phyloP scores from a whole-genome alignment of 129 eudicot genomes.

The Tagetes patula region DNA sequence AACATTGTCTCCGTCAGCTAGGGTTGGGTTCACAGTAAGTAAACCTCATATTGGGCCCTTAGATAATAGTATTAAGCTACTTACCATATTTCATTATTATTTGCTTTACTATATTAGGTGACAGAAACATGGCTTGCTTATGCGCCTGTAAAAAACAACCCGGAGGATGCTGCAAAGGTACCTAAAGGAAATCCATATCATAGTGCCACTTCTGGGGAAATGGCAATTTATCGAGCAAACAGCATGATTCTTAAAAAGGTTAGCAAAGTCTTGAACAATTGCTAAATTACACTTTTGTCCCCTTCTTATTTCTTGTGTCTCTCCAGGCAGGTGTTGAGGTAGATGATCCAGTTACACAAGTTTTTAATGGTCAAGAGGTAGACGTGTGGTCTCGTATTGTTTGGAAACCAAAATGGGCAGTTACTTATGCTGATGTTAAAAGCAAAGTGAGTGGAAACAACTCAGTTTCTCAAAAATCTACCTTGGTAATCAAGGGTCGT shows the following conservation, averaged over 20 bases:
- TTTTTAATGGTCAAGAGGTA: constrained; percentile 92
- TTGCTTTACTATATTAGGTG: constrained; percentile 42
- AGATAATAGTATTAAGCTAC: background rate
- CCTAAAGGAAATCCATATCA: constrained; percentile 98
- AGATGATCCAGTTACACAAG: constrained; percentile 63
- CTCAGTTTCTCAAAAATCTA: constrained; percentile 72
- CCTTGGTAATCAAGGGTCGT: constrained; percentile 70
- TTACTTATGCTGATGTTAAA: constrained; percentile 66
- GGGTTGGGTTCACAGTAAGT: constrained; percentile 95
- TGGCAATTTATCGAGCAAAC: constrained; percentile 82
- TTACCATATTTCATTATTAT: background rate
- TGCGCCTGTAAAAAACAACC: constrained; percentile 98
- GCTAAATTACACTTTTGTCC: background rate
- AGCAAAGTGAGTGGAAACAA: constrained; percentile 60
- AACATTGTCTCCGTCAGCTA: constrained; percentile 90
- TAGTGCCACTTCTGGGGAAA: constrained; percentile 97
- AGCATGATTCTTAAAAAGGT: constrained; percentile 81
- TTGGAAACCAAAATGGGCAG: constrained; percentile 96
- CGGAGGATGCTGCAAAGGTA: constrained; percentile 99
- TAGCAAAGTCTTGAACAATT: constrained; percentile 6
- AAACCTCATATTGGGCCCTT: background rate
- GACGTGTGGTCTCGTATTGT: constrained; percentile 88
- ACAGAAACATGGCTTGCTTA: constrained; percentile 97
- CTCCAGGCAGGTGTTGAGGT: constrained; percentile 79
- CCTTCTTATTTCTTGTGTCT: constrained; percentile 4